A percentile compares a stretch with the other conserved stretches of the same genome.
Evolutionary conservation across 805 yeast genomes (phyloP).

Genomic region (Starmerella vitae): DNA sequence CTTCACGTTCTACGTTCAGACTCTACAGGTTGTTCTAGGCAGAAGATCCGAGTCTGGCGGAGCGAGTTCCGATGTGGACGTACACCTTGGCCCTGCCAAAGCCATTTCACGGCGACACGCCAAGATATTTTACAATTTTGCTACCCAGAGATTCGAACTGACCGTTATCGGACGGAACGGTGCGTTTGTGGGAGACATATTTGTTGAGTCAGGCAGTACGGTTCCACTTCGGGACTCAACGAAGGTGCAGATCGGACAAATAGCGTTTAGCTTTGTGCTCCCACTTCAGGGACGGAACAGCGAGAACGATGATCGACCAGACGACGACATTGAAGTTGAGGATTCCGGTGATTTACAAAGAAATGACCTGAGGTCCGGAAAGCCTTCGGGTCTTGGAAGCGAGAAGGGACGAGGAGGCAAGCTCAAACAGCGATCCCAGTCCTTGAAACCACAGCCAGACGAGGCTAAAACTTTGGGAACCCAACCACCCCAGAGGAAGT

Average conservation of each 20-base stretch:
- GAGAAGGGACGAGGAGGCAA: slow-evolving; percentile 15
- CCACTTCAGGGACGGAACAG: slow-evolving; percentile 41
- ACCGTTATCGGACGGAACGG: slow-evolving; percentile 91
- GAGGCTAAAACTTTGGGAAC: not conserved
- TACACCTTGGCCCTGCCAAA: slow-evolving; percentile 81
- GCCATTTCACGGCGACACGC: slow-evolving; percentile 93
- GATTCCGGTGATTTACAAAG: slow-evolving; percentile 2
- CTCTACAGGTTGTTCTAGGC: slow-evolving; percentile 88
- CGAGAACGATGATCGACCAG: slow-evolving; percentile 9
- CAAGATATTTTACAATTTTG: slow-evolving; percentile 89
- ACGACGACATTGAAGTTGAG: slow-evolving; percentile 5
- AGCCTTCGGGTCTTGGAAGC: slow-evolving; percentile 8
- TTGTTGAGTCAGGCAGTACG: slow-evolving; percentile 82
- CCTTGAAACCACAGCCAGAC: not conserved
- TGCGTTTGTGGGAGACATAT: slow-evolving; percentile 84
- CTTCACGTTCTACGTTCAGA: slow-evolving; percentile 90
- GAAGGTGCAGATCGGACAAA: slow-evolving; percentile 81
- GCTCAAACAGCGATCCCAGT: slow-evolving; percentile 12
- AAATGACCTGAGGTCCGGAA: not conserved
- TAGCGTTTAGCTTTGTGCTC: slow-evolving; percentile 72
- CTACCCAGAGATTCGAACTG: slow-evolving; percentile 85
- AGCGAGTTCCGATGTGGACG: slow-evolving; percentile 50
- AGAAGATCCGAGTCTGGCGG: slow-evolving; percentile 62
- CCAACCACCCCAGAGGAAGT: too few relatives aligned
- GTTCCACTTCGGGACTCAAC: slow-evolving; percentile 67